These are phyloP conservation scores for Fusarium torreyae DNA, from an alignment of 2,329 filamentous ascomycete genomes.

Conservation along the genomic window DNA sequence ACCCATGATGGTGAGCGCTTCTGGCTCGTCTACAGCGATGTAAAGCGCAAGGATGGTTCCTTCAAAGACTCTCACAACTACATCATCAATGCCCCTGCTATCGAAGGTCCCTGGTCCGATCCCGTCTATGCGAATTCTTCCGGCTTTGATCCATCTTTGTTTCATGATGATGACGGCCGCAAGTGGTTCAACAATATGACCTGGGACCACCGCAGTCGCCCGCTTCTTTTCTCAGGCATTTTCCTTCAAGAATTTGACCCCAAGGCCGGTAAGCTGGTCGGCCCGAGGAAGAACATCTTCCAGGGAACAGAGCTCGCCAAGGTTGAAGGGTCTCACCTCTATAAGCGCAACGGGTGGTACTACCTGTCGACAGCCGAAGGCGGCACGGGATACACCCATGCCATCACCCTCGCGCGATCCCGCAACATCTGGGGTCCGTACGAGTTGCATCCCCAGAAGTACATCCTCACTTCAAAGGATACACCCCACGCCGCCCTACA, in stretches of 20 bases:
- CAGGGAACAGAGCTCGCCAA: constrained; percentile 68
- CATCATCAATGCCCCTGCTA: constrained; percentile 67
- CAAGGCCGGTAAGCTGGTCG: constrained; percentile 64
- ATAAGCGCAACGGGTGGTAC: constrained; percentile 71
- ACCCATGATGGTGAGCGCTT: constrained; percentile 73
- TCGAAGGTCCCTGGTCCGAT: constrained; percentile 74
- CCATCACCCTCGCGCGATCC: constrained; percentile 70
- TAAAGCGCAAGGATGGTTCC: constrained; percentile 76
- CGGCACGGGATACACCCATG: constrained; percentile 73
- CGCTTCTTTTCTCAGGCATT: constrained; percentile 69
- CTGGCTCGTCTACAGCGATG: constrained; percentile 76
- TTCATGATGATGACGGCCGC: constrained; percentile 69
- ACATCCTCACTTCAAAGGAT: constrained; percentile 70
- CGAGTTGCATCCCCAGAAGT: constrained; percentile 70
- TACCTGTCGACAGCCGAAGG: constrained; percentile 73
- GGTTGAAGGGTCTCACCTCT: constrained; percentile 72
- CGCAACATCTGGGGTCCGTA: constrained; percentile 73
- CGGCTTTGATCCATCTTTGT: constrained; percentile 74
- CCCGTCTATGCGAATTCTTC: constrained; percentile 72
- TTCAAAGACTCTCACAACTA: constrained; percentile 77
- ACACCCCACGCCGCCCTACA: constrained; percentile 65
- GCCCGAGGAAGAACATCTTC: constrained; percentile 70
- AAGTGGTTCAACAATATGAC: constrained; percentile 73
- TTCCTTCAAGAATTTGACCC: constrained; percentile 71
- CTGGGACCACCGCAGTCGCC: constrained; percentile 67